Evolutionary conservation across 768 basidiomycete genomes (phyloP).

Genomic region (Cystoderma amianthinum): DNA sequence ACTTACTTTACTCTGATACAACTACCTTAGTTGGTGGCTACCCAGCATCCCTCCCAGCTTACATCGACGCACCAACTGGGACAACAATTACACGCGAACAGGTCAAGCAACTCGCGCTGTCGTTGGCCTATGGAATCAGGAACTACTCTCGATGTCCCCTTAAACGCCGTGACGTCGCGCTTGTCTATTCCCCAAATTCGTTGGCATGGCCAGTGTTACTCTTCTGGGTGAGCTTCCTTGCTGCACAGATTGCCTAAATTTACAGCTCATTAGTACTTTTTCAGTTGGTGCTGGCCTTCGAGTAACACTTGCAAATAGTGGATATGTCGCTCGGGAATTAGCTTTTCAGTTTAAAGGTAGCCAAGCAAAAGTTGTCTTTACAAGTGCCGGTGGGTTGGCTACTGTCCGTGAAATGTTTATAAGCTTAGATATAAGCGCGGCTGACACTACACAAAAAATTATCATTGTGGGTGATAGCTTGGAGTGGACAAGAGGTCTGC

Average conservation of each 20-base stretch:
- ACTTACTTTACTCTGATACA: constrained; percentile 30
- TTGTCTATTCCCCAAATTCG: constrained; percentile 68
- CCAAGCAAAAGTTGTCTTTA: constrained; percentile 54
- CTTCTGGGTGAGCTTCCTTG: constrained; percentile 30
- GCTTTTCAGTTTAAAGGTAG: constrained; percentile 67
- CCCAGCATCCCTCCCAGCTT: constrained; percentile 41
- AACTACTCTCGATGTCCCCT: constrained; percentile 25
- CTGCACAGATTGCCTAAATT: too few relatives aligned
- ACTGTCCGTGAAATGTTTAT: constrained; percentile 53
- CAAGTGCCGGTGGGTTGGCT: constrained; percentile 52
- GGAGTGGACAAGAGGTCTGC: constrained; percentile 39
- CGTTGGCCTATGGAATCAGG: constrained; percentile 52
- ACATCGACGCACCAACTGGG: constrained; percentile 60
- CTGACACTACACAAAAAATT: constrained; percentile 45
- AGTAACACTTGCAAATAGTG: constrained; percentile 68
- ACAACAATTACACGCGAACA: constrained; percentile 48
- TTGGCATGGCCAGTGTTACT: constrained; percentile 42
- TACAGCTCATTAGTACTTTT: constrained; percentile 5
- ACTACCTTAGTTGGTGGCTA: constrained; percentile 31
- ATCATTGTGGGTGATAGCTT: constrained; percentile 47
- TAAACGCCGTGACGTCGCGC: constrained; percentile 47
- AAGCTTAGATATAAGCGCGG: constrained; percentile 34
- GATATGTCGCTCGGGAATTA: constrained; percentile 64
- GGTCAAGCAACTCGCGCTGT: constrained; percentile 44
- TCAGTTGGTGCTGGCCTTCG: constrained; percentile 59